Percentiles rank a stretch among this genome's conserved stretches.
Conservation (phyloP, 2,329 filamentous ascomycete genomes). For the Beauveria rudraprayagi region DNA sequence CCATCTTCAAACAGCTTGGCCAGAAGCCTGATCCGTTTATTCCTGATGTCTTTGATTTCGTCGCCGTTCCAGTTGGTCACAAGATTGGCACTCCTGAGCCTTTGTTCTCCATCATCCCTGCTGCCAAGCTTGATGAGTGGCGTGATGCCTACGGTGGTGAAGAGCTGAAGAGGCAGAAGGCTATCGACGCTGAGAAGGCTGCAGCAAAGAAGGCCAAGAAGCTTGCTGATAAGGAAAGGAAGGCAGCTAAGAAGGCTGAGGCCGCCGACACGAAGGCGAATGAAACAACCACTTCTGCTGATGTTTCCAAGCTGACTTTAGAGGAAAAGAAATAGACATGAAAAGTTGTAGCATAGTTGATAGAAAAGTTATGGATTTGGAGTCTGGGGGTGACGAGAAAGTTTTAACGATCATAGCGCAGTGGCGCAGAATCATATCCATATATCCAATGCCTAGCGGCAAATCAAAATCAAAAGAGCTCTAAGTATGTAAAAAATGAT, state of each 20-base stretch:
- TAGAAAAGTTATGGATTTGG: slow-evolving; percentile 1
- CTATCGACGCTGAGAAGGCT: slow-evolving; percentile 42
- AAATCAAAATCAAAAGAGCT: background rate
- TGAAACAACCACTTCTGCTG: background rate
- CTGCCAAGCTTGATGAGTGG: slow-evolving; percentile 78
- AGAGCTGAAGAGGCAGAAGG: slow-evolving; percentile 61
- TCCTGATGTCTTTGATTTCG: slow-evolving; percentile 57
- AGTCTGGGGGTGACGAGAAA: slow-evolving; percentile 6
- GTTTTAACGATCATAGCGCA: slow-evolving; percentile 5
- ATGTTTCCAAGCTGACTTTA: slow-evolving; percentile 4
- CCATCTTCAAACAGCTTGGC: slow-evolving; percentile 72
- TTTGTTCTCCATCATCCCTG: slow-evolving; percentile 75
- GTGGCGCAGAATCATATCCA: slow-evolving; percentile 1
- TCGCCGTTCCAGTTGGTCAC: slow-evolving; percentile 62
- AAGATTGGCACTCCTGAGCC: slow-evolving; percentile 72
- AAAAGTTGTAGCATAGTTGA: slow-evolving; percentile 2
- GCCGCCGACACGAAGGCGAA: slow-evolving; percentile 15
- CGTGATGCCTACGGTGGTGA: slow-evolving; percentile 63
- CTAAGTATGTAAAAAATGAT: background rate
- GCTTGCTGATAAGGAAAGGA: slow-evolving; percentile 40
- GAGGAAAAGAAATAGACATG: slow-evolving; percentile 7
- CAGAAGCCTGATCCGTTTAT: slow-evolving; percentile 44
- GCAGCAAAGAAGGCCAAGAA: slow-evolving; percentile 44
- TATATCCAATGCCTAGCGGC: background rate
- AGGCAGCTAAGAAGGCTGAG: slow-evolving; percentile 34